phyloP scores from a whole-genome alignment of 169 alveolate genomes.

The Babesia divergens region DNA sequence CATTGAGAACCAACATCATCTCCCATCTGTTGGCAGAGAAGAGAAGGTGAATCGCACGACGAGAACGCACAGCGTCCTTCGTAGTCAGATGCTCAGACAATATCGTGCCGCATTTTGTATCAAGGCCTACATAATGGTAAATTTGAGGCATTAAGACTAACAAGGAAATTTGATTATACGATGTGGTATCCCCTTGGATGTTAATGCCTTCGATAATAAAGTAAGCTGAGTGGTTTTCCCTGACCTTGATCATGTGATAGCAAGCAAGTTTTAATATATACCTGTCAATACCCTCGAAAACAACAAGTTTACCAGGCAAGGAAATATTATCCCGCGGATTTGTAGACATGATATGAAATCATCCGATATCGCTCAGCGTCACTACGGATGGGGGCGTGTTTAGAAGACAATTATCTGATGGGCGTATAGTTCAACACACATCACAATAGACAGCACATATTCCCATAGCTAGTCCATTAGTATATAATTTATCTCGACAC shows the following conservation, averaged over 20 bases:
- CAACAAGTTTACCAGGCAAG: conserved; percentile 87
- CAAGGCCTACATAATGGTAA: conserved; percentile 1
- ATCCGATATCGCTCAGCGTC: not conserved
- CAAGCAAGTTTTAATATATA: conserved; percentile 8
- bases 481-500: no score
- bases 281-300: conserved; percentile 93
- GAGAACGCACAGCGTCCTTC: conserved; percentile 71
- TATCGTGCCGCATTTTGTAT: conserved; percentile 80
- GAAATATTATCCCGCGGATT: conserved; percentile 1
- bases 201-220: conserved; percentile 68
- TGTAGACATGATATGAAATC: conserved; percentile 7
- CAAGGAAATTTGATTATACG: conserved; percentile 78
- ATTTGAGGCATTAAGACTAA: conserved; percentile 39
- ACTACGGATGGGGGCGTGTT: conserved; percentile 6
- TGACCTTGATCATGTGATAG: conserved; percentile 66
- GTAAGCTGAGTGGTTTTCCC: conserved; percentile 89
- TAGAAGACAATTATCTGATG: not conserved
- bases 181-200: conserved; percentile 60
- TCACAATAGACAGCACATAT: no score
- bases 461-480: no score
- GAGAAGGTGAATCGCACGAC: conserved; percentile 85
- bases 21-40: conserved; percentile 97
- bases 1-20: conserved; percentile 45
- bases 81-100: conserved; percentile 80
- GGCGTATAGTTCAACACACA: not conserved